Conservation (phyloP, 345 rosid genomes). For the Murraya paniculata region DNA sequence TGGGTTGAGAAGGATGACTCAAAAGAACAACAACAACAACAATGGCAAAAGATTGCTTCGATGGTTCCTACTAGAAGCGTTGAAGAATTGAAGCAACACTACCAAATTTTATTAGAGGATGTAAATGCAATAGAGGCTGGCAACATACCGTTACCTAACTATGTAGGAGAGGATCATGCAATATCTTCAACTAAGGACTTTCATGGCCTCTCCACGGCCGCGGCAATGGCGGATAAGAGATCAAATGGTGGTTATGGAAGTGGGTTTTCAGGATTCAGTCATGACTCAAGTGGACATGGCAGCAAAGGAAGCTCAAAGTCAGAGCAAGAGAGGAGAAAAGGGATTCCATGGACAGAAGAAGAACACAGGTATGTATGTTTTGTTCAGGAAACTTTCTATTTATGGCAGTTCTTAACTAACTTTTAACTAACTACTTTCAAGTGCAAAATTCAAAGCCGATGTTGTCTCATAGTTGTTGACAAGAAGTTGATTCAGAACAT, state of each 20-base stretch:
- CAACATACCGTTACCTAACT: conserved; percentile 57
- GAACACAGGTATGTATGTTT: conserved; percentile 80
- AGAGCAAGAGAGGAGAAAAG: conserved; percentile 88
- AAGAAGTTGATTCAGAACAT: background rate
- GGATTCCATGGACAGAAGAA: conserved; percentile 97
- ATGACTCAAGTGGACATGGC: conserved; percentile 49
- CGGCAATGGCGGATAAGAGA: conserved; percentile 34
- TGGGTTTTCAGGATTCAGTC: conserved; percentile 46
- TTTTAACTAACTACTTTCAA: background rate
- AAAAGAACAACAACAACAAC: conserved; percentile 44
- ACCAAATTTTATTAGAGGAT: conserved; percentile 58
- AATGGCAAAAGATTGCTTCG: conserved; percentile 64
- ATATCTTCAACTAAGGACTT: conserved; percentile 36
- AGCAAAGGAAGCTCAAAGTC: conserved; percentile 57
- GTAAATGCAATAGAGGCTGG: conserved; percentile 74
- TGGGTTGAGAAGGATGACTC: conserved; percentile 45
- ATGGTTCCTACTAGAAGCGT: conserved; percentile 61
- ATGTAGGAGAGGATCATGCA: conserved; percentile 42
- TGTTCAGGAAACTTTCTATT: background rate
- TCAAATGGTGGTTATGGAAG: conserved; percentile 37
- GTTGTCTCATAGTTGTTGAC: background rate
- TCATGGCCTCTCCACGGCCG: conserved; percentile 32
- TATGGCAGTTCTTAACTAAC: conserved; percentile 5
- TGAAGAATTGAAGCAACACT: conserved; percentile 63
- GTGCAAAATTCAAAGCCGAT: background rate